Base-by-base conservation (phyloP, 2,329 filamentous ascomycete species). In the Davidsoniella virescens region DNA sequence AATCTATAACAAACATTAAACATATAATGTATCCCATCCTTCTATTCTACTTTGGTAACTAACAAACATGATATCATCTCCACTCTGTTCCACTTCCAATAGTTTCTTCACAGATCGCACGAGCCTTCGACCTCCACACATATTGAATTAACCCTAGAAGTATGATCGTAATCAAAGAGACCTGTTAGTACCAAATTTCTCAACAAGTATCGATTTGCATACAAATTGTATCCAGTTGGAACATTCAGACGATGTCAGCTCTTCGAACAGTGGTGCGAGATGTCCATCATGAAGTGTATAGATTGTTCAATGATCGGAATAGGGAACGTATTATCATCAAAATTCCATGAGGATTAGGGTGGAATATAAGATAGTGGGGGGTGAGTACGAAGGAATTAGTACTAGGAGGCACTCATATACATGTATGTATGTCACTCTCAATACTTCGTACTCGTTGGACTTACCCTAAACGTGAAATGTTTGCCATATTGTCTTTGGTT, bases 181-280 rank as follows among this genome's bases (percentile, higher is more conserved):
- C 37, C 9, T 46, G 16, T 36, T 16, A 25, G 10, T 43, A 43
- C 14, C 14, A 10, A 16, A 36, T 29, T 25, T 14, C 14, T 10
- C 14, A 26, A 29, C 8, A 4, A 47, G 9, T 12, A 6, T 9
- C 7, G 14, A 38, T 9, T 26, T 9, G 39, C 23, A 7, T 14
- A 38, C 33, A 38, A 10, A 9, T 23, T 14, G 16, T 14, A 47
- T 18, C 7, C 14, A 12, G 18, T 23, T 39, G 18, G 20, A 38
- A 47, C 16, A 47, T 14, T 47, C 45, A 47, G 45, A 47, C 33
- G 45, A 47, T 47, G 45, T 47, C 45, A 39, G 45, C 36, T 47
- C 45, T 47, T 47, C 45, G 39, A 47, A 47, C 33, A 38, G 23
- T 20, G 18, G 25, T 47, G 36, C 45, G 45, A 23, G 17, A 23